Evolutionary conservation across 2,329 filamentous ascomycete species (phyloP), one percentile per base, ranked within the genome.

Genomic region (Epichloe brachyelytri): DNA sequence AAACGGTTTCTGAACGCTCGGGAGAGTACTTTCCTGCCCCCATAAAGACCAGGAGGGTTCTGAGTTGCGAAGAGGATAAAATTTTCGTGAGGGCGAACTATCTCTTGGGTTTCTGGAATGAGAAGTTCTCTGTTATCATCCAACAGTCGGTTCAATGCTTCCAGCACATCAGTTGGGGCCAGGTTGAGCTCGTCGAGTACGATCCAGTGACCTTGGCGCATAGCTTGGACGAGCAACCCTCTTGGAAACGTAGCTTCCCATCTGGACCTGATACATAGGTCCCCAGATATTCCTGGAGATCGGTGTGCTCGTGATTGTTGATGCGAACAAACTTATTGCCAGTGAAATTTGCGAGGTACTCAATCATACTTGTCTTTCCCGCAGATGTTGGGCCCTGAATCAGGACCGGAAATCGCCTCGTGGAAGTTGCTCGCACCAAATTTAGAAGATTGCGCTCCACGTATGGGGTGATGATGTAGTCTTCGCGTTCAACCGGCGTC

Each of bases 41-140:
- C 94, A 60, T 99, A 99, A 1, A 98, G 71, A 37, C 93, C 93
- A 20, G 94, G 86, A 0, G 93, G 93, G 58, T 99, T 98, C 63
- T 99, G 93, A 0, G 93, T 99, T 2, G 93, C 93, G 62, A 98
- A 98, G 0, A 99, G 79, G 80, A 97, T 95, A 65, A 98, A 98
- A 59, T 94, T 90, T 33, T 88, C 82, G 57, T 98, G 90, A 0
- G 93, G 94, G 34, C 83, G 84, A 40, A 99, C 86, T 37, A 94
- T 75, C 64, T 98, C 90, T 66, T 98, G 93, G 0, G 93, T 97
- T 65, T 99, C 93, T 0, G 94, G 91, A 36, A 99, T 90, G 22
- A 98, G 76, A 4, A 99, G 78, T 66, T 99, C 93, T 53, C 93
- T 78, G 59, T 98, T 99, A 62, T 99, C 93, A 60, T 99, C 93